A percentile compares a stretch with the other conserved stretches of the same genome.
phyloP scores from a whole-genome alignment of 768 basidiomycete species.

The Lyophyllum semitale region DNA sequence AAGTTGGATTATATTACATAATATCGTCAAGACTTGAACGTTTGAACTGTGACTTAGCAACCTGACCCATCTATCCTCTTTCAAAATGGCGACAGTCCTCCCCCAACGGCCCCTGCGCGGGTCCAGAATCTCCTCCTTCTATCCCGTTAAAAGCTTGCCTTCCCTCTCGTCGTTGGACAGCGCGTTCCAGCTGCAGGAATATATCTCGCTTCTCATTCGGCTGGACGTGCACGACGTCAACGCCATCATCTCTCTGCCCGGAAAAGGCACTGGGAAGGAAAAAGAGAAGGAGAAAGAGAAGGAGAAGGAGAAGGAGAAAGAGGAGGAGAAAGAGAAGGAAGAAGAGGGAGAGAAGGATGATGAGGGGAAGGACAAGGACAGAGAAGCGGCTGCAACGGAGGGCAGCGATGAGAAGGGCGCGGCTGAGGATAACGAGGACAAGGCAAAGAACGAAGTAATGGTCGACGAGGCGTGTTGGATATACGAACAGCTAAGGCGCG shows the following conservation, averaged over 20 bases:
- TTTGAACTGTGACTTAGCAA: neutral
- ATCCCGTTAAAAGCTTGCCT: conserved; percentile 72
- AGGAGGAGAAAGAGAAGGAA: conserved; percentile 30
- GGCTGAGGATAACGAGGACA: conserved; percentile 27
- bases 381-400: conserved; percentile 26
- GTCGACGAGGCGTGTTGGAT: conserved; percentile 89
- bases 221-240: conserved; percentile 89
- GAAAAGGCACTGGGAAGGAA: conserved; percentile 37
- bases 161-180: conserved; percentile 78
- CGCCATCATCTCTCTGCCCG: conserved; percentile 77
- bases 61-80: neutral
- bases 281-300: conserved; percentile 31
- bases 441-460: conserved; percentile 46
- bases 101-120: conserved; percentile 74
- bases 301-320: conserved; percentile 30
- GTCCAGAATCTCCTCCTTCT: conserved; percentile 78
- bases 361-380: conserved; percentile 40
- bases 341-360: conserved; percentile 29
- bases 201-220: conserved; percentile 85
- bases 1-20: no score
- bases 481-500: conserved; percentile 58
- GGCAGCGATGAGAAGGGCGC: neutral
- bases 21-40: neutral
- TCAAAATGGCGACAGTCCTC: conserved; percentile 35
- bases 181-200: conserved; percentile 94